These are phyloP conservation scores for Nepenthes alata DNA, from an alignment of 179 eudicot species.

Conservation along the genomic window DNA sequence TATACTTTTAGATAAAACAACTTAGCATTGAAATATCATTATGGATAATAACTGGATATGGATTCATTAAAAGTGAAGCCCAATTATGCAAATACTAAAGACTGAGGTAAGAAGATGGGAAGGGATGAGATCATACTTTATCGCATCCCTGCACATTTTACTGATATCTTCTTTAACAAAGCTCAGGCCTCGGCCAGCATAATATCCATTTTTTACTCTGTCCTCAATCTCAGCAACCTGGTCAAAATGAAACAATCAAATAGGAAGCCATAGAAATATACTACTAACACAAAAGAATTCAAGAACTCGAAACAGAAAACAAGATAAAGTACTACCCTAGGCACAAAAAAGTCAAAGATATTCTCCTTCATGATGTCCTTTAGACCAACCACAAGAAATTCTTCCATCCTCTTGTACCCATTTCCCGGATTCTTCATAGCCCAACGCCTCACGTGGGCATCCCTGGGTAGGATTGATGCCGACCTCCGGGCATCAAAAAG, in stretches of 20 bases:
- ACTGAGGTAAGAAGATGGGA: background rate
- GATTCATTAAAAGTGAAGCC: too few relatives aligned
- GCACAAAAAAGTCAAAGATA: conserved; percentile 54
- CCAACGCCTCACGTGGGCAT: conserved; percentile 79
- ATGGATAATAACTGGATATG: too few relatives aligned
- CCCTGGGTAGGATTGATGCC: conserved; percentile 73
- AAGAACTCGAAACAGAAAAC: background rate
- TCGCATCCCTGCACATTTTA: conserved; percentile 84
- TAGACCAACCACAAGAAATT: conserved; percentile 52
- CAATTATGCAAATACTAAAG: background rate
- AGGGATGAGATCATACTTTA: conserved; percentile 34
- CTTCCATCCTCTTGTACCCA: conserved; percentile 75
- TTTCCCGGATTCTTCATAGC: conserved; percentile 70
- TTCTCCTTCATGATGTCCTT: conserved; percentile 82
- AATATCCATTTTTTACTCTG: conserved; percentile 71
- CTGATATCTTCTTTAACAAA: conserved; percentile 70
- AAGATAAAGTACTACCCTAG: conserved; percentile 40
- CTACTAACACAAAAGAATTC: background rate
- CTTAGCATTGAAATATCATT: too few relatives aligned
- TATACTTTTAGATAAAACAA: too few relatives aligned
- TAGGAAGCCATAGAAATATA: background rate
- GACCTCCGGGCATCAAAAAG: conserved; percentile 71
- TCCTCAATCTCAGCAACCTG: conserved; percentile 81
- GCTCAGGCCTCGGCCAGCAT: conserved; percentile 70
- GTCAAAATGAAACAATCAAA: conserved; percentile 6